Evolutionary conservation across 2,329 filamentous ascomycete genomes (phyloP).

Genomic region (Emmonsiellopsis sp.): DNA sequence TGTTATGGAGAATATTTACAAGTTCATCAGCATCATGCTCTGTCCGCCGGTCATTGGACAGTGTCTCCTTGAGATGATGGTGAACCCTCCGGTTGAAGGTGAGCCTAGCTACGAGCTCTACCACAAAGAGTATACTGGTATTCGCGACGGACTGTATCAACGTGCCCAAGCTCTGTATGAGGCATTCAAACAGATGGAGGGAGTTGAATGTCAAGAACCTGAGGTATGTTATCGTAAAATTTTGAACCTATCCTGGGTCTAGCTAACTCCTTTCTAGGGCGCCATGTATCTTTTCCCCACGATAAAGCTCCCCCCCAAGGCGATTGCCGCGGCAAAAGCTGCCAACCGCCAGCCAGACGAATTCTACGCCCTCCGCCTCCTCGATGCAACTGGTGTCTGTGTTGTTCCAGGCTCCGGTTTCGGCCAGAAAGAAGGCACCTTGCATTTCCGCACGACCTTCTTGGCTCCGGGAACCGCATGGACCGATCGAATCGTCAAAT

Average conservation of each 20-base stretch:
- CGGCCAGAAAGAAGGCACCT: conserved; percentile 80
- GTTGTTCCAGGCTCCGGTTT: conserved; percentile 90
- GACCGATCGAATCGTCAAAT: conserved; percentile 77
- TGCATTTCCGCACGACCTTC: conserved; percentile 96
- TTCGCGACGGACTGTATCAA: conserved; percentile 67
- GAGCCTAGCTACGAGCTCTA: conserved; percentile 80
- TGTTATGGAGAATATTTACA: conserved; percentile 93
- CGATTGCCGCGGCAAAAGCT: conserved; percentile 62
- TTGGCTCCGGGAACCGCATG: conserved; percentile 92
- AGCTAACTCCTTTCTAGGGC: conserved; percentile 47
- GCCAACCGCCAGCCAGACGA: conserved; percentile 75
- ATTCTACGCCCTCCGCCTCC: conserved; percentile 84
- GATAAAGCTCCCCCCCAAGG: conserved; percentile 69
- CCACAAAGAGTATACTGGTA: conserved; percentile 72
- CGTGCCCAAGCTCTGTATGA: conserved; percentile 80
- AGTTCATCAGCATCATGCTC: conserved; percentile 94
- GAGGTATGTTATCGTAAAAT: conserved; percentile 40
- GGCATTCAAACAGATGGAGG: conserved; percentile 91
- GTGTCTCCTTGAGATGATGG: conserved; percentile 95
- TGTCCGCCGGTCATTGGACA: conserved; percentile 93
- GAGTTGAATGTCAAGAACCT: conserved; percentile 79
- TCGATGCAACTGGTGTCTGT: conserved; percentile 91
- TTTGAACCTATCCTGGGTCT: neutral
- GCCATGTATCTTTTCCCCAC: conserved; percentile 99
- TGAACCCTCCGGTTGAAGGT: conserved; percentile 80